Percentiles rank a stretch among this genome's conserved stretches.
phyloP scores from a whole-genome alignment of 1,284 basidiomycete species.

The Coniferiporia weirii region DNA sequence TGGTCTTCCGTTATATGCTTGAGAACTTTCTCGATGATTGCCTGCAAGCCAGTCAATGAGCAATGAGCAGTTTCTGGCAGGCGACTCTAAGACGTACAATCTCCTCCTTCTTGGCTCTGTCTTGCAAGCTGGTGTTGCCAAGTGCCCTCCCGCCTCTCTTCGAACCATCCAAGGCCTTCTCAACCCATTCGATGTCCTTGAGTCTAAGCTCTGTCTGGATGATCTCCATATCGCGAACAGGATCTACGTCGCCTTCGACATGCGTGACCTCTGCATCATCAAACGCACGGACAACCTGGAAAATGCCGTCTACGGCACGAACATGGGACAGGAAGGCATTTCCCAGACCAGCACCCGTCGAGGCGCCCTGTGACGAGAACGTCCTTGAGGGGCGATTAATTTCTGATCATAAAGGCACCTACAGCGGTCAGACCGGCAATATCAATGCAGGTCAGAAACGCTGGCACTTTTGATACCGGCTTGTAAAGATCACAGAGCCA shows the following conservation, averaged over 20 bases:
- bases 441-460: conserved; percentile 97
- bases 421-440: conserved; percentile 97
- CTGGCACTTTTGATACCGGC: conserved; percentile 83
- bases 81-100: conserved; percentile 50
- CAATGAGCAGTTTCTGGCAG: conserved; percentile 3
- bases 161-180: conserved; percentile 81
- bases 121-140: conserved; percentile 80
- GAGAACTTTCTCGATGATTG: conserved; percentile 81
- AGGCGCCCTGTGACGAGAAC: conserved; percentile 65
- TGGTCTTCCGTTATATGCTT: conserved; percentile 77
- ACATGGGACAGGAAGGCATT: conserved; percentile 98
- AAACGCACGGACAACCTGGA: conserved; percentile 97
- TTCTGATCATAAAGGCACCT: conserved; percentile 26
- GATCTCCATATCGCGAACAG: conserved; percentile 95
- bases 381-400: conserved; percentile 5
- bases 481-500: conserved; percentile 94
- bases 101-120: conserved; percentile 96
- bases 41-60: conserved; percentile 39
- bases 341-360: conserved; percentile 96
- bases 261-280: conserved; percentile 99
- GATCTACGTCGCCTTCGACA: conserved; percentile 98
- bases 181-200: conserved; percentile 99
- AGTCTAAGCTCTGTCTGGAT: conserved; percentile 91
- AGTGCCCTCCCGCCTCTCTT: conserved; percentile 70
- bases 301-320: conserved; percentile 97